These are phyloP conservation scores for Tetracladium marchalianum DNA, from an alignment of 495 filamentous ascomycete species.

Conservation along the genomic window DNA sequence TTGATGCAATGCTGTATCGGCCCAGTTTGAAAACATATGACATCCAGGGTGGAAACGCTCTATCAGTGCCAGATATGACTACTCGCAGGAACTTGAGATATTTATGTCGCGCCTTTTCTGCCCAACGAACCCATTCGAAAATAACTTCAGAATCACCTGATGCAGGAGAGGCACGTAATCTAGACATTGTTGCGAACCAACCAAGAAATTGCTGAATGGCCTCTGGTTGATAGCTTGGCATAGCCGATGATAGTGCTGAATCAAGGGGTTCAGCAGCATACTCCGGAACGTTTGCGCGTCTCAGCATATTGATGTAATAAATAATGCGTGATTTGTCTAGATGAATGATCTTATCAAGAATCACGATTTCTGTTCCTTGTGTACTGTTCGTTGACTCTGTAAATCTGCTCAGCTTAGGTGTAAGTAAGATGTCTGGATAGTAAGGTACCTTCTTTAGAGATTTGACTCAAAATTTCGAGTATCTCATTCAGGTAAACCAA, in stretches of 20 bases:
- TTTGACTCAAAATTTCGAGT: background rate
- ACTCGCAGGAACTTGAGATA: background rate
- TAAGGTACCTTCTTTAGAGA: slow-evolving; percentile 4
- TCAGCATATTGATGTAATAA: slow-evolving; percentile 6
- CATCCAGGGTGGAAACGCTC: background rate
- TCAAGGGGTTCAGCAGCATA: too few species aligned
- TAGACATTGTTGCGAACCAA: too few species aligned
- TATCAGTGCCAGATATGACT: background rate
- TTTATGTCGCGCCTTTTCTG: background rate
- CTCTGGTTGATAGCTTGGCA: too few species aligned
- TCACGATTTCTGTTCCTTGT: slow-evolving; percentile 1
- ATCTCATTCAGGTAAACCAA: slow-evolving; percentile 2
- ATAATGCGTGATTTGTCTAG: slow-evolving; percentile 16
- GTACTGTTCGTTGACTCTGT: background rate
- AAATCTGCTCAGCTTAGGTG: background rate
- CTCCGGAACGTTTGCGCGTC: background rate
- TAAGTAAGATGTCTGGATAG: too few species aligned
- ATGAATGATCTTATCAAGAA: slow-evolving; percentile 10
- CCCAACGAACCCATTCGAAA: background rate
- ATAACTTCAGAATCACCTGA: too few species aligned
- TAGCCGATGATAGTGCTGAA: too few species aligned
- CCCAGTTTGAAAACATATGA: background rate
- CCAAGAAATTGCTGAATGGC: too few species aligned
- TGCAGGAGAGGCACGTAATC: too few species aligned
- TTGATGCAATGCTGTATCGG: background rate